Evolutionary conservation across 257 asterid species (phyloP), one percentile per base, ranked within the genome.

Genomic region (Mentha longifolia): DNA sequence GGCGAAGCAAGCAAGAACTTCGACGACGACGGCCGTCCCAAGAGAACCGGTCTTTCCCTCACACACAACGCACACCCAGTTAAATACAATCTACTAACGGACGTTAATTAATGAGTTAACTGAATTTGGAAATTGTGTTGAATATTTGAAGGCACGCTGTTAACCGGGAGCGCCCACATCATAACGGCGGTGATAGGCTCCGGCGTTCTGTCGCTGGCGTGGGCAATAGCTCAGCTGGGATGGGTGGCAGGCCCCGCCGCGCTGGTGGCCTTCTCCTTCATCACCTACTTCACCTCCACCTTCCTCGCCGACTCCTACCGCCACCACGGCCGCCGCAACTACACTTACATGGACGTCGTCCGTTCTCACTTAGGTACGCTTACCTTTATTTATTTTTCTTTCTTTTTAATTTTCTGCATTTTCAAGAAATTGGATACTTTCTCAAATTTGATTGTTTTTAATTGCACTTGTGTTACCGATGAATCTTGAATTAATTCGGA

Each of bases 151-250:
- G 97, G 97, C 46, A 89, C 89, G 4, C 1, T 78, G 78, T 1
- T 86, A 51, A 88, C 94, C 6, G 92, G 88, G 0, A 89, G 96
- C 70, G 93, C 96, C 1, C 97, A 92, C 62, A 92, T 92, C 20
- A 78, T 92, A 61, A 92, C 97, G 7, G 96, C 97, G 25, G 97
- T 92, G 69, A 92, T 92, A 20, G 98, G 98, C 9, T 89, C 98
- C 13, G 96, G 97, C 6, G 97, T 92, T n/a, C 80, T 92, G 13
- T 89, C 97, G 0, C 74, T 92, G 33, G 96, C 96, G 16, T 92
- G 97, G 97, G 90, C 92, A 0, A 87, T 83, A 22, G 96, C 97
- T 42, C 97, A 92, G 83, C 81, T 92, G 64, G 97, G 97, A 0
- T 92, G 97, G 97, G 84, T 92, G 64, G 94, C 80, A 0, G 98